Evolutionary conservation across 139 green algal species (phyloP).

Genomic region (Chloropicon primus): DNA sequence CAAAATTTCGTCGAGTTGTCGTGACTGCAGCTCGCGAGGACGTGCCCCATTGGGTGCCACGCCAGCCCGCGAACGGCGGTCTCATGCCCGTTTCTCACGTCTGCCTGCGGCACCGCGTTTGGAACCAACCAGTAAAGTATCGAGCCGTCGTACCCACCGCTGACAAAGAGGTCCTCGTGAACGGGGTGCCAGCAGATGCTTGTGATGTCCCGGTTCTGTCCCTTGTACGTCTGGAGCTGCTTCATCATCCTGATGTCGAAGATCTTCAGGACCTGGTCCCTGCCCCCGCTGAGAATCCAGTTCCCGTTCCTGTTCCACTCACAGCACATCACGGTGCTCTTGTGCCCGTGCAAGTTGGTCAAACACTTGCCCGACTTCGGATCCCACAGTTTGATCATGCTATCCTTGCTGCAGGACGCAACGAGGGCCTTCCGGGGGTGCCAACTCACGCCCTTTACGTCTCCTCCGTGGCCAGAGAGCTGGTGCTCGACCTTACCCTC

Average conservation of each 20-base stretch:
- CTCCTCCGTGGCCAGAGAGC: conserved; percentile 70
- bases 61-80: conserved; percentile 43
- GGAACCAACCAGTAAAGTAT: conserved; percentile 63
- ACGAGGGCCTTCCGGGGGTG: conserved; percentile 67
- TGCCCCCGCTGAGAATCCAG: conserved; percentile 59
- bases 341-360: conserved; percentile 73
- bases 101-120: conserved; percentile 24
- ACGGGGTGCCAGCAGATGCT: conserved; percentile 63
- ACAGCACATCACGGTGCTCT: conserved; percentile 44
- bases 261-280: conserved; percentile 66
- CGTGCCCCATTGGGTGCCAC: conserved; percentile 77
- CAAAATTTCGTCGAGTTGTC: conserved; percentile 60
- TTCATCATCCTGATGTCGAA: conserved; percentile 34
- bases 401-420: conserved; percentile 68
- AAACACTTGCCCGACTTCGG: conserved; percentile 33
- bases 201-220: conserved; percentile 67
- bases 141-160: conserved; percentile 47
- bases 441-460: conserved; percentile 83
- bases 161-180: conserved; percentile 70
- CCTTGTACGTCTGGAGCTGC: conserved; percentile 47
- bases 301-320: conserved; percentile 78
- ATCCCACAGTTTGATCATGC: conserved; percentile 87
- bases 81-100: conserved; percentile 51
- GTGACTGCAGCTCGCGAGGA: conserved; percentile 36
- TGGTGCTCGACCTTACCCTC: conserved; percentile 23